Evolutionary conservation across 2,329 filamentous ascomycete genomes (phyloP), one percentile per base, ranked within the genome.

Genomic region (Fusarium aywerte): DNA sequence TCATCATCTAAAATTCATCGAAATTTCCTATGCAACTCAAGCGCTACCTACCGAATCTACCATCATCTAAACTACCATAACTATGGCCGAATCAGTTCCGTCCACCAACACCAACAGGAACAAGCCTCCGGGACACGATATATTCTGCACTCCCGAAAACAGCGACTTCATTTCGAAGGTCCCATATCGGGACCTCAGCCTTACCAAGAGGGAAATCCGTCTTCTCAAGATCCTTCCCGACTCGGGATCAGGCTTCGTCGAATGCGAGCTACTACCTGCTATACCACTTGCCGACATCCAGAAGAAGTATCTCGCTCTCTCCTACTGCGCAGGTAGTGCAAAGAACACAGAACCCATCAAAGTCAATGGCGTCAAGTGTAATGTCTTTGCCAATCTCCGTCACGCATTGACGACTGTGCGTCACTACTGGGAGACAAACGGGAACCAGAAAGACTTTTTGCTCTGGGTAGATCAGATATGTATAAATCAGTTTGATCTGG

Each of bases 81-180:
- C 21, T 13, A 60, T 61, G 55, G 3, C 4, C 5, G 29, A 21
- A 18, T 1, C 3, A 16, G 3, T 4, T 7, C n/a, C 1, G 4
- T 9, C 43, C 11, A 3, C 23, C n/a, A 18, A 13, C 1, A 5
- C 13, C 13, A 2, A 9, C 1, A 3, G 15, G 1, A 20, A 16
- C 4, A 20, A 45, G 0, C 51, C 21, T 1, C 63, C 63, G 1
- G 63, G 64, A 2, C 43, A 64, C 11, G 52, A 67, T 7, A 55
- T 67, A 4, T 67, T 67, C 12, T 59, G 39, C 16, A 67, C 63
- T 0, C 64, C 58, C 5, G 52, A 67, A 12, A 67, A 64, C 7
- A 50, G 33, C 4, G 38, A 29, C 0, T 59, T 67, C 12, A 15
- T 48, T 3, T 59, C 32, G 0, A 8, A 8, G 7, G 15, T 18